phyloP scores from a whole-genome alignment of 768 basidiomycete species.

The Podaxis sp. region DNA sequence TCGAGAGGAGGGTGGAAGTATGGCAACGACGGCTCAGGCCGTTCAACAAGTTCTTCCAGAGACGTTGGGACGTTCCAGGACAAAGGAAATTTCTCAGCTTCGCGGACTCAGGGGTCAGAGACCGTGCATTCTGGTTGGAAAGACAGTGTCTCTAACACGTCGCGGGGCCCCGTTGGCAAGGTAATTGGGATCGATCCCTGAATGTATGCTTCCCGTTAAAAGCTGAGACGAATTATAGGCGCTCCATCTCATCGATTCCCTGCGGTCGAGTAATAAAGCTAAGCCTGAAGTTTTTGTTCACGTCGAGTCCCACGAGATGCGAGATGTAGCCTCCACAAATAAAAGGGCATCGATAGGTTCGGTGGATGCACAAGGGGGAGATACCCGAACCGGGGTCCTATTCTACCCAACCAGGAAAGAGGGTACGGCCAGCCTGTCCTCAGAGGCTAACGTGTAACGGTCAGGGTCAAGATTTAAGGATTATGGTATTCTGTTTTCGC shows the following conservation, averaged over 20 bases:
- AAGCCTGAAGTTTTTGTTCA: neutral
- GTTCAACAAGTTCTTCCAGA: neutral
- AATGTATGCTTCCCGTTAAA: neutral
- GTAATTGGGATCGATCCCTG: neutral
- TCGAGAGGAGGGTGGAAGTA: neutral
- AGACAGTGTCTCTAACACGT: neutral
- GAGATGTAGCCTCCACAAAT: neutral
- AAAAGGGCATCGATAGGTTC: neutral
- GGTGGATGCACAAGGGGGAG: neutral
- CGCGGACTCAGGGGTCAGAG: neutral
- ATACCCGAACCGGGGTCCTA: neutral
- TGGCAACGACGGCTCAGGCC: neutral
- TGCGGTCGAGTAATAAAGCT: neutral
- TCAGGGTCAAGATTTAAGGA: neutral
- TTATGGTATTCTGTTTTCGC: neutral
- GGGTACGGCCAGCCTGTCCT: neutral
- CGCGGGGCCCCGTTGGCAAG: neutral
- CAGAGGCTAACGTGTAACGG: neutral
- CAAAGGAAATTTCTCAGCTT: neutral
- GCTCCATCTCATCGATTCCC: neutral
- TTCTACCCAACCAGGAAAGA: neutral
- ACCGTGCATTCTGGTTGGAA: neutral
- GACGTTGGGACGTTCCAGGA: neutral
- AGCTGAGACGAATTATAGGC: neutral
- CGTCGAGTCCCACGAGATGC: neutral